These are phyloP conservation scores for Monascus ruber DNA, from an alignment of 2,329 filamentous ascomycete genomes.

Conservation along the genomic window DNA sequence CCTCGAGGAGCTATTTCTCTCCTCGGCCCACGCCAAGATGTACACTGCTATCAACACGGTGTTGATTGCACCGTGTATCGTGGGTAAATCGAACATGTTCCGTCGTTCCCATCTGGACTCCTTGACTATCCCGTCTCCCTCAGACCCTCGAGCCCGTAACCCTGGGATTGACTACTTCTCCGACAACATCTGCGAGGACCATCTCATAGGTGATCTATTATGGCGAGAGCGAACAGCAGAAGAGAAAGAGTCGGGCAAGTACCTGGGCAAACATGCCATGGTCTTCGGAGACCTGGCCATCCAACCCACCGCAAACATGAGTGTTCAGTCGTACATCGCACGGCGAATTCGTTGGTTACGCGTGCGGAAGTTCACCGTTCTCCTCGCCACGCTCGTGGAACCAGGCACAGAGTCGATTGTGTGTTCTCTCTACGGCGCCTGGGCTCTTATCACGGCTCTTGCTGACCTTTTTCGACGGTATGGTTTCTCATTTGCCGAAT, in stretches of 20 bases:
- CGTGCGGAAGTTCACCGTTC: constrained; percentile 88
- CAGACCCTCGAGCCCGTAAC: constrained; percentile 34
- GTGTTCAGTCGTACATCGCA: constrained; percentile 62
- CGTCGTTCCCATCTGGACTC: constrained; percentile 77
- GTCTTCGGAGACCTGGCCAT: constrained; percentile 78
- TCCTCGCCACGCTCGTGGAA: constrained; percentile 79
- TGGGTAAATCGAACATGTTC: constrained; percentile 99
- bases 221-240: constrained; percentile 49
- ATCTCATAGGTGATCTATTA: constrained; percentile 82
- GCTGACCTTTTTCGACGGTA: constrained; percentile 45
- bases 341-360: constrained; percentile 81
- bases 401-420: constrained; percentile 82
- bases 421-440: constrained; percentile 70
- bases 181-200: constrained; percentile 93
- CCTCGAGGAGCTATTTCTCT: constrained; percentile 89
- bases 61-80: constrained; percentile 77
- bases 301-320: constrained; percentile 78
- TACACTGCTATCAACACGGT: constrained; percentile 96
- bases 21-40: constrained; percentile 90
- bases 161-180: constrained; percentile 87
- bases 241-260: constrained; percentile 25
- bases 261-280: constrained; percentile 66
- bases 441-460: constrained; percentile 58
- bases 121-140: constrained; percentile 46
- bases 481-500: constrained; percentile 34